Evolutionary conservation across 2,329 filamentous ascomycete species (phyloP).

Genomic region (Fusarium protoensiforme): DNA sequence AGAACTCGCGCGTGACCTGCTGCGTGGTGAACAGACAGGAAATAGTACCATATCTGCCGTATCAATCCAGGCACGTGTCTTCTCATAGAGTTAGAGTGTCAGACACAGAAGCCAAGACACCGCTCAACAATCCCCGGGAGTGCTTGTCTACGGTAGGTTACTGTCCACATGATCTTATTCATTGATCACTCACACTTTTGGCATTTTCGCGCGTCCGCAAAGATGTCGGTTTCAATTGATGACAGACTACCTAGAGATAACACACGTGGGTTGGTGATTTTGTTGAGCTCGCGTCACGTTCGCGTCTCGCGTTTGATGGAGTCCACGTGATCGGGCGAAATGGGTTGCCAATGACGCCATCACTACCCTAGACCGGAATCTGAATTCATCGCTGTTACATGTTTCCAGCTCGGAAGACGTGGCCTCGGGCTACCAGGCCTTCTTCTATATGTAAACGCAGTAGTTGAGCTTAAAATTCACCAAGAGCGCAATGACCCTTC

Average conservation of each 20-base stretch:
- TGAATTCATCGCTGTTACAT: not conserved
- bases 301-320: not conserved
- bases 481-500: not conserved
- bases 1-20: not conserved
- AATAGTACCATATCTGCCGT: not conserved
- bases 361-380: not conserved
- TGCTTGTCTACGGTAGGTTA: not conserved
- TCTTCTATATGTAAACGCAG: accelerated
- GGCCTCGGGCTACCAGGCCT: not conserved
- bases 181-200: not conserved
- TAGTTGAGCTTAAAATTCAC: not conserved
- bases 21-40: not conserved
- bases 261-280: not conserved
- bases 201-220: too few species aligned
- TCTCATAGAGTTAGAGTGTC: not conserved
- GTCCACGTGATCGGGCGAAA: not conserved
- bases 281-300: not conserved
- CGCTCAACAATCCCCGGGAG: not conserved
- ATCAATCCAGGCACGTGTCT: not conserved
- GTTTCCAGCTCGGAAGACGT: not conserved
- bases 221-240: too few species aligned
- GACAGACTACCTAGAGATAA: not conserved
- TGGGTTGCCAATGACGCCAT: not conserved
- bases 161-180: not conserved
- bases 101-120: not conserved